These are phyloP conservation scores for Physcomitrellopsis africana DNA, from an alignment of 225 moss, liverwort and hornwort genomes.

Conservation along the genomic window DNA sequence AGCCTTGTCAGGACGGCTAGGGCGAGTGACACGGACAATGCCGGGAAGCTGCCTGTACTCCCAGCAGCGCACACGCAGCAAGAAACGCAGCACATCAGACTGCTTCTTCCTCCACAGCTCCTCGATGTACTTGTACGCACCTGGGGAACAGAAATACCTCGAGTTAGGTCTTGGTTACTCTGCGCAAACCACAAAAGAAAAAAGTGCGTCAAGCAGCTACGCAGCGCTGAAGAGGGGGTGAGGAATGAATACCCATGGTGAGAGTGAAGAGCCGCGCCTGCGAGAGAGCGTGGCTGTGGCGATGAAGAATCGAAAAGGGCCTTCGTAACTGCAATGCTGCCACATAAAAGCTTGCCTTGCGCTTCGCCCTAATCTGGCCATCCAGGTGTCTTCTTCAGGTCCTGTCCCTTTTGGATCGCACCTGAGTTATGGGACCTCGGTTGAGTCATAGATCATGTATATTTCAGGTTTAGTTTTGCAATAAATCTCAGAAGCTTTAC, in stretches of 20 bases:
- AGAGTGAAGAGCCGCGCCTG: constrained; percentile 24
- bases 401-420: no score
- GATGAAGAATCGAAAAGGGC: not conserved
- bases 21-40: constrained; percentile 85
- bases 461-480: no score
- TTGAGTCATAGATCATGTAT: no score
- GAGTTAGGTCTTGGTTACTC: not conserved
- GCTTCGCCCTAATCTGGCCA: constrained; percentile 2
- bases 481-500: no score
- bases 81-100: constrained; percentile 81
- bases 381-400: no score
- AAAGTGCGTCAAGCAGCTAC: no score
- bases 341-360: not conserved
- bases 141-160: constrained; percentile 20
- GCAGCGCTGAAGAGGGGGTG: no score
- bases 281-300: constrained; percentile 21
- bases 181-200: not conserved
- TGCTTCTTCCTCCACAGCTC: constrained; percentile 96
- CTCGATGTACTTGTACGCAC: constrained; percentile 91
- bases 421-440: no score
- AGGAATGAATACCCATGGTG: constrained; percentile 22
- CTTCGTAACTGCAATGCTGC: rapidly evolving
- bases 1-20: constrained; percentile 86
- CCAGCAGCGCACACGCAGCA: constrained; percentile 91
- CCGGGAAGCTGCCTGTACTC: constrained; percentile 93